Conservation (phyloP, 345 rosid species). For the Hibiscus trionum region DNA sequence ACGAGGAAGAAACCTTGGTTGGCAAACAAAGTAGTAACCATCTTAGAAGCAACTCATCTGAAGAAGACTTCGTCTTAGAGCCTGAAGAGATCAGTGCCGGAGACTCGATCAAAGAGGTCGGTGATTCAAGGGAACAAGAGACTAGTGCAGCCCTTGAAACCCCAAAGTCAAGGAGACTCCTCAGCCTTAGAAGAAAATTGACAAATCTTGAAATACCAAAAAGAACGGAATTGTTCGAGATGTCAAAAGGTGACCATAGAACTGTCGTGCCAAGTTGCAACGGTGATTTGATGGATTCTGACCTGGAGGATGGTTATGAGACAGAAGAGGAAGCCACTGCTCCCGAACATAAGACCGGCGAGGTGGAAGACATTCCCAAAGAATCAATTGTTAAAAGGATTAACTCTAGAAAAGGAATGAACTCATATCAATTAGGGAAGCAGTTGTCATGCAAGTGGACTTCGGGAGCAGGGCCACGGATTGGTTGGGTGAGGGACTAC, state of each 20-base stretch:
- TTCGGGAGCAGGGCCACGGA: constrained; percentile 94
- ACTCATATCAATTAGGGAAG: constrained; percentile 72
- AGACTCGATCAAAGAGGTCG: constrained; percentile 19
- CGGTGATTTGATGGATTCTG: constrained; percentile 10
- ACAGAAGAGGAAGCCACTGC: constrained; percentile 24
- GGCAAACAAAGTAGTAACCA: constrained; percentile 39
- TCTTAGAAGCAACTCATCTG: constrained; percentile 55
- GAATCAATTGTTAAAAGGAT: constrained; percentile 34
- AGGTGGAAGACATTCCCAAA: constrained; percentile 28
- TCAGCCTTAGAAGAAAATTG: background rate
- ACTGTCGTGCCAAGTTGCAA: constrained; percentile 15
- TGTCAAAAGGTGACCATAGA: constrained; percentile 4
- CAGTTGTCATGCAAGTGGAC: constrained; percentile 87
- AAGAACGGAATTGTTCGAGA: constrained; percentile 20
- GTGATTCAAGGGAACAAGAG: constrained; percentile 25
- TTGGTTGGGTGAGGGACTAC: constrained; percentile 84
- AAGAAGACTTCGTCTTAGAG: constrained; percentile 34
- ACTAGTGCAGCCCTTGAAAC: constrained; percentile 12
- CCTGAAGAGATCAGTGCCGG: constrained; percentile 25
- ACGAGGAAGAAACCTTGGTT: constrained; percentile 41
- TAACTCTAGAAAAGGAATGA: constrained; percentile 5
- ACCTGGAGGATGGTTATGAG: constrained; percentile 31
- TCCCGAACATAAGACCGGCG: constrained; percentile 18
- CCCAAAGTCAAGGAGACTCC: constrained; percentile 8
- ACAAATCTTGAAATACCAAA: constrained; percentile 40